Percentiles rank a stretch among this genome's conserved stretches.
Evolutionary conservation across 1,284 basidiomycete genomes (phyloP).

Genomic region (Tilletiaria anomala): DNA sequence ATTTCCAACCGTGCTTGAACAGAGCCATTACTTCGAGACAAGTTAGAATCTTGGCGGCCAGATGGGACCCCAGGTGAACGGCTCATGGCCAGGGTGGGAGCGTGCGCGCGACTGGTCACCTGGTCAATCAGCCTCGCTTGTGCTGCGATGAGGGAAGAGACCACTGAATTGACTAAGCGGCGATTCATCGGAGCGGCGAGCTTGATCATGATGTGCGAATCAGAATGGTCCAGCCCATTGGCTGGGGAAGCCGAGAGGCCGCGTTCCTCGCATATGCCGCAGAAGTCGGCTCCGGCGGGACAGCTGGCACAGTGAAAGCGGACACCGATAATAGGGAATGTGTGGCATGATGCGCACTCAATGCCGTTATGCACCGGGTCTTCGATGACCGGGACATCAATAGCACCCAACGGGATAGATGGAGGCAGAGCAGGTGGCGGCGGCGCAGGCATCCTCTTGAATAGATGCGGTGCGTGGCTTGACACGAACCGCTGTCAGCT

Average conservation of each 20-base stretch:
- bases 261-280: background rate
- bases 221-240: background rate
- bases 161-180: background rate
- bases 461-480: slow-evolving; percentile 1
- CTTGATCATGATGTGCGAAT: background rate
- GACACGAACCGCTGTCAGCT: background rate
- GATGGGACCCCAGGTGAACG: background rate
- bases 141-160: background rate
- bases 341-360: slow-evolving; percentile 1
- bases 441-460: background rate
- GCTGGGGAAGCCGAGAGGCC: background rate
- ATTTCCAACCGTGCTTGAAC: background rate
- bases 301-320: slow-evolving; percentile 1
- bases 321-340: slow-evolving; percentile 1
- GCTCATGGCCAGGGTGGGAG: background rate
- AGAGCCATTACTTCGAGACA: background rate
- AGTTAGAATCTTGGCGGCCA: background rate
- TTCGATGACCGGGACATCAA: no score
- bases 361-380: background rate
- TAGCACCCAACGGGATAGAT: no score
- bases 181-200: slow-evolving; percentile 1
- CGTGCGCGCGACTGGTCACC: background rate
- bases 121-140: background rate
- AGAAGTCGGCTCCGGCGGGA: slow-evolving; percentile 1
- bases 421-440: background rate